Evolutionary conservation across 106 monocot species (phyloP).

Genomic region (Phalaenopsis aphrodite): DNA sequence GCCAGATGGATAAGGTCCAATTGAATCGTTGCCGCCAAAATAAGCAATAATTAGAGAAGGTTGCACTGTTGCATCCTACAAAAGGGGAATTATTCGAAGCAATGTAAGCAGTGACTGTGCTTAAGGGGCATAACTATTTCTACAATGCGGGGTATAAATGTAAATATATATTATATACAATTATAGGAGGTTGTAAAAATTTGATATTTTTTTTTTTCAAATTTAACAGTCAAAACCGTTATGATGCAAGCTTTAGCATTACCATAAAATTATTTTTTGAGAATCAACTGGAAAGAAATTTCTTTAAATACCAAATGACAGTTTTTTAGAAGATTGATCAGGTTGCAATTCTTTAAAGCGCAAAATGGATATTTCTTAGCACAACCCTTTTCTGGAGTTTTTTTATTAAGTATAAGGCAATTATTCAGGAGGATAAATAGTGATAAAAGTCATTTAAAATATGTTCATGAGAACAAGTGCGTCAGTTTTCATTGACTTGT

Average conservation of each 20-base stretch:
- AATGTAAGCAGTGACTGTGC: not conserved
- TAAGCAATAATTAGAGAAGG: constrained; percentile 81
- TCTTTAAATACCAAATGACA: no score
- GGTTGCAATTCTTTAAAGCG: no score
- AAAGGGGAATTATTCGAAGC: not conserved
- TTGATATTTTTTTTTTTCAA: not conserved
- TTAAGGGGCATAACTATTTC: not conserved
- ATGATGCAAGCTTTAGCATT: not conserved
- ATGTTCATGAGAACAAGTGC: no score
- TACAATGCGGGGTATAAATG: not conserved
- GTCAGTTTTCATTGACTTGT: no score
- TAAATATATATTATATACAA: not conserved
- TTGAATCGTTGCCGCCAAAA: constrained; percentile 88
- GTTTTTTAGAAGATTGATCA: no score
- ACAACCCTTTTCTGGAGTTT: no score
- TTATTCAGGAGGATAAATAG: no score
- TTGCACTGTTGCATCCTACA: constrained; percentile 55
- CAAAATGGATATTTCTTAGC: no score
- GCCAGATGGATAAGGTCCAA: constrained; percentile 69
- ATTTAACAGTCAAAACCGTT: not conserved
- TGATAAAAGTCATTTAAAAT: no score
- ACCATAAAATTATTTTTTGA: no score
- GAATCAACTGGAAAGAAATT: no score
- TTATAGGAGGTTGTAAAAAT: not conserved
- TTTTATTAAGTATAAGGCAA: no score